Conservation (phyloP, 495 filamentous ascomycete genomes). For the Gamarada debralockiae region DNA sequence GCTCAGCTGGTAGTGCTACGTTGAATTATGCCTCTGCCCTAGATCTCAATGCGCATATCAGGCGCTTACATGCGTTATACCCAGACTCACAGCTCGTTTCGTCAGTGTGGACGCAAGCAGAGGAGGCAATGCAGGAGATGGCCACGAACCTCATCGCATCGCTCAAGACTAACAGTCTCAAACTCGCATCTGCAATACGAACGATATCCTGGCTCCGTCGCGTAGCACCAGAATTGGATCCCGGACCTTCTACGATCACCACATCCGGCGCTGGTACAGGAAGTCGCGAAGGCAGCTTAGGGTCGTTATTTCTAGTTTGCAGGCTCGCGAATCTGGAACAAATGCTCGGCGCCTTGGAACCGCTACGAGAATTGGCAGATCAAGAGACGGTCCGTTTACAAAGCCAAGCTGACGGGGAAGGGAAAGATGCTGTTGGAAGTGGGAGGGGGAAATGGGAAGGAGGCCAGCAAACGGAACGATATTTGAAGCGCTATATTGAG, state of each 20-base stretch:
- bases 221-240: slow-evolving; percentile 75
- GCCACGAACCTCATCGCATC: slow-evolving; percentile 76
- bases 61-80: slow-evolving; percentile 78
- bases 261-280: slow-evolving; percentile 24
- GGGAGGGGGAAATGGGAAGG: slow-evolving; percentile 52
- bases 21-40: slow-evolving; percentile 83
- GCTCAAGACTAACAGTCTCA: slow-evolving; percentile 72
- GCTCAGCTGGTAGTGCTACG: slow-evolving; percentile 27
- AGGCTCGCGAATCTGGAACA: slow-evolving; percentile 73
- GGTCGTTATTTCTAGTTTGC: slow-evolving; percentile 84
- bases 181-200: slow-evolving; percentile 86
- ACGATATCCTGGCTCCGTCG: slow-evolving; percentile 89
- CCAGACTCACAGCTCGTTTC: slow-evolving; percentile 70
- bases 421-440: slow-evolving; percentile 12
- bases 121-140: slow-evolving; percentile 86
- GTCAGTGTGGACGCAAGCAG: slow-evolving; percentile 72
- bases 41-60: slow-evolving; percentile 92
- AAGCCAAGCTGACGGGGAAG: slow-evolving; percentile 17
- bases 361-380: slow-evolving; percentile 82
- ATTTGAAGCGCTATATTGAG: slow-evolving; percentile 93
- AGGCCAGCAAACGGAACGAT: slow-evolving; percentile 91
- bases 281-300: slow-evolving; percentile 56
- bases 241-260: slow-evolving; percentile 14
- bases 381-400: slow-evolving; percentile 63
- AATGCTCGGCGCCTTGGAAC: slow-evolving; percentile 81